Evolutionary conservation across 106 monocot species (phyloP).

Genomic region (Dendrobium chrysotoxum): DNA sequence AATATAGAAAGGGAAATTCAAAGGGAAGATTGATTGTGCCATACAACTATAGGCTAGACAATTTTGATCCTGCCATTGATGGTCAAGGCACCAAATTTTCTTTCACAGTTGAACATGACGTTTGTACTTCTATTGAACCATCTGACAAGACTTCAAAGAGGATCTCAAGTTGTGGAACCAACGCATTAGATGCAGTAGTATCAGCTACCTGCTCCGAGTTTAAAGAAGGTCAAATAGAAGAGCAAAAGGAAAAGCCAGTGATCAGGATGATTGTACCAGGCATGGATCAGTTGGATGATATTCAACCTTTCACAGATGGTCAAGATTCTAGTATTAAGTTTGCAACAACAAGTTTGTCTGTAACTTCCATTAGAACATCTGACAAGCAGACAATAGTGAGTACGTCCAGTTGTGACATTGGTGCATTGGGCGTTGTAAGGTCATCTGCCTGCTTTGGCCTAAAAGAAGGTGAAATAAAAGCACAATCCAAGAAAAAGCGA

Average conservation of each 20-base stretch:
- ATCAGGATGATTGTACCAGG: not conserved
- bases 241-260: not conserved
- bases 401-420: not conserved
- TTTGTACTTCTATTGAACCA: conserved; percentile 1
- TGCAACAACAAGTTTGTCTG: not conserved
- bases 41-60: not conserved
- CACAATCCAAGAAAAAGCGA: not conserved
- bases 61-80: not conserved
- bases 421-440: not conserved
- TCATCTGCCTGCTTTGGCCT: not conserved
- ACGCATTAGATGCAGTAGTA: not conserved
- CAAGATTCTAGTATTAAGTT: not conserved
- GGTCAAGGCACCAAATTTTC: not conserved
- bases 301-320: not conserved
- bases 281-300: not conserved
- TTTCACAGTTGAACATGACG: not conserved
- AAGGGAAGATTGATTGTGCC: not conserved
- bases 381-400: not conserved
- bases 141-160: not conserved
- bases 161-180: not conserved
- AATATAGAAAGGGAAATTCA: not conserved
- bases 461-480: not conserved
- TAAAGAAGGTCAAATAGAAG: not conserved
- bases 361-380: not conserved
- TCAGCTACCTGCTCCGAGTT: not conserved